Conservation (phyloP, 768 basidiomycete species). For the Crassisporium funariophilum region DNA sequence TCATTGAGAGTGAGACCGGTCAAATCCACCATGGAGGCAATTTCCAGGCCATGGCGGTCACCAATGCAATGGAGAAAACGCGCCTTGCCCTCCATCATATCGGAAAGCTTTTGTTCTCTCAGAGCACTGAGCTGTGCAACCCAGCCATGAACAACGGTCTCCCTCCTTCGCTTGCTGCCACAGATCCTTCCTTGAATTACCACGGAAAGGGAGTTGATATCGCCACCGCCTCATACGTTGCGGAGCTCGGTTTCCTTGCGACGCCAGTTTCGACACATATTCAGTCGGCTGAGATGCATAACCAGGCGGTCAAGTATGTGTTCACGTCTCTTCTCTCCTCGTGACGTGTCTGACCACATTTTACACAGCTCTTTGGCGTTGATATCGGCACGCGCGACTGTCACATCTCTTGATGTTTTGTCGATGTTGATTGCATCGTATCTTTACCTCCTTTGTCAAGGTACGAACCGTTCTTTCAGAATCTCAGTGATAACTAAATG, state of each 20-base stretch:
- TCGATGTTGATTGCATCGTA: constrained; percentile 71
- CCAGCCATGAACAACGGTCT: constrained; percentile 81
- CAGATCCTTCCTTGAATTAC: constrained; percentile 77
- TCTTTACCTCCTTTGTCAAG: constrained; percentile 73
- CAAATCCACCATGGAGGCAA: constrained; percentile 80
- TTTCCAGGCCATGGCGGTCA: constrained; percentile 84
- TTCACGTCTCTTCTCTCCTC: not conserved
- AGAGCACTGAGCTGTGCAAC: constrained; percentile 75
- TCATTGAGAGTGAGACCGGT: constrained; percentile 69
- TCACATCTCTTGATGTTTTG: constrained; percentile 70
- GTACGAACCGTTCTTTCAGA: constrained; percentile 21
- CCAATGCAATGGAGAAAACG: constrained; percentile 84
- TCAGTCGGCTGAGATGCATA: constrained; percentile 85
- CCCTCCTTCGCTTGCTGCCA: constrained; percentile 72
- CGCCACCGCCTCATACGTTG: constrained; percentile 77
- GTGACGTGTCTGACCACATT: constrained; percentile 3
- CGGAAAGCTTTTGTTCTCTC: constrained; percentile 71
- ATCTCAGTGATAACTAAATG: constrained; percentile 4
- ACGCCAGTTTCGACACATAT: constrained; percentile 79
- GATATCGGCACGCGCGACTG: constrained; percentile 74
- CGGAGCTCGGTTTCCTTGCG: constrained; percentile 77
- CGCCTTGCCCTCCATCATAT: constrained; percentile 71
- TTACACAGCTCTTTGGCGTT: constrained; percentile 56
- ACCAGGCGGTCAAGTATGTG: constrained; percentile 79
- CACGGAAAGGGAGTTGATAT: constrained; percentile 81